Percentiles rank a stretch among this genome's conserved stretches.
These are phyloP conservation scores for Pseudotsuga menziesii DNA, from an alignment of 75 land plant genomes.

Conservation along the genomic window DNA sequence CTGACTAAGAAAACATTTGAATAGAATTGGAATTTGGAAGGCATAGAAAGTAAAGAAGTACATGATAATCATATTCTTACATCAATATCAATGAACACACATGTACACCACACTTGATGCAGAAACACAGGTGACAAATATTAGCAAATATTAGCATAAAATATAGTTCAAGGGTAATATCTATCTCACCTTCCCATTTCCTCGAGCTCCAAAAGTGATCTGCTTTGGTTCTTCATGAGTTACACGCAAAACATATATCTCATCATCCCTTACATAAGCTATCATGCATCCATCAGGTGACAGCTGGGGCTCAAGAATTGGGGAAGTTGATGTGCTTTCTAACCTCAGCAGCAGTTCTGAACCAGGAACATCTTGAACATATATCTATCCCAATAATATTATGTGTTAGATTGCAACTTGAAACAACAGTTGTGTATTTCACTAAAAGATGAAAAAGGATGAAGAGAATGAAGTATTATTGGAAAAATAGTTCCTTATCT, in stretches of 20 bases:
- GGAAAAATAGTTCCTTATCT: too few species aligned
- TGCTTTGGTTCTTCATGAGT: slow-evolving; percentile 44
- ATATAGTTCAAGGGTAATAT: background rate
- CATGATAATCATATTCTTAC: background rate
- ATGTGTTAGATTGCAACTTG: background rate
- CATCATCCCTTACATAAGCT: slow-evolving; percentile 82
- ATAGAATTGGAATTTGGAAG: background rate
- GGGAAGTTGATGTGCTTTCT: slow-evolving; percentile 49
- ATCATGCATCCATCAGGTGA: slow-evolving; percentile 93
- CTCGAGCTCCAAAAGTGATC: slow-evolving; percentile 72
- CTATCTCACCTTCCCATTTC: slow-evolving; percentile 45
- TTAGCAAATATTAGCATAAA: background rate
- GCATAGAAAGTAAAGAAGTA: background rate
- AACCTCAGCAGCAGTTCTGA: slow-evolving; percentile 65
- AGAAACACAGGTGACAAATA: background rate
- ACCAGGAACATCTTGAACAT: slow-evolving; percentile 60
- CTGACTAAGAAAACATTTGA: background rate
- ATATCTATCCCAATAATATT: slow-evolving; percentile 49
- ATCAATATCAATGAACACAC: background rate
- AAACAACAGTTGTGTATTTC: background rate
- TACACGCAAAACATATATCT: slow-evolving; percentile 67
- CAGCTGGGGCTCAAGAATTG: slow-evolving; percentile 88
- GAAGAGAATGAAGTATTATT: background rate
- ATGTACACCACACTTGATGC: background rate
- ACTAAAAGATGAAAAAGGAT: background rate